Evolutionary conservation across 441 rosid genomes (phyloP), one percentile per base, ranked within the genome.

Genomic region (Erodium trifolium): DNA sequence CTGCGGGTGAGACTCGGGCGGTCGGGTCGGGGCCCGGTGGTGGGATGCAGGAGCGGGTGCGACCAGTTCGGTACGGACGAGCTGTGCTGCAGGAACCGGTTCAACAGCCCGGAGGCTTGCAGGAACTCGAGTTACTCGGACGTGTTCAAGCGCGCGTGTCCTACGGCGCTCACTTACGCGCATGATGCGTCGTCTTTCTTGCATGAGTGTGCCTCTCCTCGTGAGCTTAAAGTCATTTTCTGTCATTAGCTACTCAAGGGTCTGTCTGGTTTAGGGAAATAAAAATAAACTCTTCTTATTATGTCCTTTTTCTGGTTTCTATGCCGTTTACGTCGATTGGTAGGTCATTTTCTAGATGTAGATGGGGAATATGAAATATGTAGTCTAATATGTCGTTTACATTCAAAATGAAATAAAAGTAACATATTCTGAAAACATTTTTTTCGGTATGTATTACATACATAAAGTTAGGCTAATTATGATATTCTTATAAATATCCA

Each of bases 201-300:
- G 88, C 96, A 88, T 68, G 86, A 90, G 13, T 93, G 98, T 60
- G 73, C 93, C 11, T 88, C 97, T 5, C 94, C 98, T 5, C 86
- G 85, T 29, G 98, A 93, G 83, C 97, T 93, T 23, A 93, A 93
- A 79, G 88, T 93, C 39, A 93, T 93, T 73, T 93, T 93, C 88
- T 93, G 98, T 39, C 98, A 90, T 77, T 87, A 78, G 57, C 14
- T 12, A 41, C 11, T 4, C 60, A 13, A 53, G 16, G 60, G 2
- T 14, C 17, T 53, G 60, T 53, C 17, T 53, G 16, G 60, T n/a
- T 53, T 41, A 41, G 47, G 47, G 8, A 41, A 41, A 41, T 37
- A 37, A 37, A 37, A 37, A 3, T 7, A 3, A 37, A 4, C 41
- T 37, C 41, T 7, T 37, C 8, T 37, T 37, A 23, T 23, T 23